Evolutionary conservation across 2,329 filamentous ascomycete genomes (phyloP).

Genomic region (Alternaria consortialis): DNA sequence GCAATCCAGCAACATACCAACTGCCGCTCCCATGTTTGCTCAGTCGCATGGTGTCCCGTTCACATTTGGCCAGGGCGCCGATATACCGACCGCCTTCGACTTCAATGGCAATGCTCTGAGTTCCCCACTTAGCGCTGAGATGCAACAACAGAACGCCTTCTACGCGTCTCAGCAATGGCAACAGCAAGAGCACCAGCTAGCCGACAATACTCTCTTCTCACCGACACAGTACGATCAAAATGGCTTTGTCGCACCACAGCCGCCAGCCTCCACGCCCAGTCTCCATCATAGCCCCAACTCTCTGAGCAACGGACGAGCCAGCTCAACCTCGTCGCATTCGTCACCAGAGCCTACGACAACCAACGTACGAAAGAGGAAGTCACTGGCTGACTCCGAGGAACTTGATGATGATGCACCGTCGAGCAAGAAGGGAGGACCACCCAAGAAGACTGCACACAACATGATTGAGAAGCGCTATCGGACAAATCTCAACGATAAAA

Average conservation of each 20-base stretch:
- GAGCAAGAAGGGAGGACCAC: conserved; percentile 62
- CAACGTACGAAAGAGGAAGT: conserved; percentile 50
- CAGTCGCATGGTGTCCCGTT: conserved; percentile 36
- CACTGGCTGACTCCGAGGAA: conserved; percentile 63
- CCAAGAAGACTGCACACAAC: conserved; percentile 95
- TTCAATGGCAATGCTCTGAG: conserved; percentile 44
- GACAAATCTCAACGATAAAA: conserved; percentile 97
- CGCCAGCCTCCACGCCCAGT: conserved; percentile 47
- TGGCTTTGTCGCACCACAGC: conserved; percentile 28
- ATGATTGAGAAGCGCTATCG: conserved; percentile 98
- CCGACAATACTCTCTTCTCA: conserved; percentile 40
- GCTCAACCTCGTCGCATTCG: conserved; percentile 62
- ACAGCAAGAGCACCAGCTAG: conserved; percentile 36
- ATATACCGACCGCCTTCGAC: conserved; percentile 46
- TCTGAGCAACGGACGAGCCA: conserved; percentile 42
- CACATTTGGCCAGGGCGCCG: conserved; percentile 45
- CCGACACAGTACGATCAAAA: conserved; percentile 39
- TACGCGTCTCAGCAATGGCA: conserved; percentile 46
- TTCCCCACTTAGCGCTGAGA: conserved; percentile 41
- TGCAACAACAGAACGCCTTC: conserved; percentile 40
- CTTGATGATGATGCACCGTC: conserved; percentile 64
- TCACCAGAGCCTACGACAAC: conserved; percentile 65
- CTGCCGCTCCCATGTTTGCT: conserved; percentile 32
- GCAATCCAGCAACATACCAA: conserved; percentile 31
- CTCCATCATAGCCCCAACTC: conserved; percentile 51